These are phyloP conservation scores for Camellia oleifera DNA, from an alignment of 179 eudicot species.

Conservation along the genomic window DNA sequence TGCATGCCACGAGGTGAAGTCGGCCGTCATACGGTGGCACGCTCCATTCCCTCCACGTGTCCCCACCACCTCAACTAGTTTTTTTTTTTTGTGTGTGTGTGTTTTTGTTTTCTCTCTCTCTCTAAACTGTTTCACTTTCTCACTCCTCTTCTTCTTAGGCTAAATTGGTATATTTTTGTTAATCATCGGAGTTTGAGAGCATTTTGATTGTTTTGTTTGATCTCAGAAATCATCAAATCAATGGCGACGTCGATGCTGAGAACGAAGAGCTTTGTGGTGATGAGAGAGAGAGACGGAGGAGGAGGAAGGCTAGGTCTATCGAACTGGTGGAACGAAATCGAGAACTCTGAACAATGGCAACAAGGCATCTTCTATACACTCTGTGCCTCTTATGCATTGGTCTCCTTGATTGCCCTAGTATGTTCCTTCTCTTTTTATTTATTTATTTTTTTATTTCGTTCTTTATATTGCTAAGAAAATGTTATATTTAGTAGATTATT, in stretches of 20 bases:
- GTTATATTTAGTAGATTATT: too few relatives aligned
- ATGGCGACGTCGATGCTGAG: slow-evolving; percentile 22
- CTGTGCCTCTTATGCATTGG: slow-evolving; percentile 46
- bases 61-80: neutral
- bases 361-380: slow-evolving; percentile 45
- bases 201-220: neutral
- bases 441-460: neutral
- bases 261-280: slow-evolving; percentile 13
- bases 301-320: neutral
- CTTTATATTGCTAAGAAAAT: too few relatives aligned
- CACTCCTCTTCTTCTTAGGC: neutral
- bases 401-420: slow-evolving; percentile 54
- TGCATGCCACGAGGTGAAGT: slow-evolving; percentile 1
- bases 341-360: slow-evolving; percentile 27
- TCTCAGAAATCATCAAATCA: neutral
- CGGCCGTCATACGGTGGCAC: neutral
- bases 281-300: neutral
- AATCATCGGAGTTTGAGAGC: neutral
- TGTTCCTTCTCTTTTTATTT: neutral
- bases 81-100: too few relatives aligned
- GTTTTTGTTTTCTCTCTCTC: neutral
- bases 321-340: slow-evolving; percentile 30
- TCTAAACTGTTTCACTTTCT: neutral
- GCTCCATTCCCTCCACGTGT: neutral
- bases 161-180: neutral